Evolutionary conservation across 1,139 yeast genomes (phyloP), one percentile per base, ranked within the genome.

Genomic region (Candida tetrigidarum): DNA sequence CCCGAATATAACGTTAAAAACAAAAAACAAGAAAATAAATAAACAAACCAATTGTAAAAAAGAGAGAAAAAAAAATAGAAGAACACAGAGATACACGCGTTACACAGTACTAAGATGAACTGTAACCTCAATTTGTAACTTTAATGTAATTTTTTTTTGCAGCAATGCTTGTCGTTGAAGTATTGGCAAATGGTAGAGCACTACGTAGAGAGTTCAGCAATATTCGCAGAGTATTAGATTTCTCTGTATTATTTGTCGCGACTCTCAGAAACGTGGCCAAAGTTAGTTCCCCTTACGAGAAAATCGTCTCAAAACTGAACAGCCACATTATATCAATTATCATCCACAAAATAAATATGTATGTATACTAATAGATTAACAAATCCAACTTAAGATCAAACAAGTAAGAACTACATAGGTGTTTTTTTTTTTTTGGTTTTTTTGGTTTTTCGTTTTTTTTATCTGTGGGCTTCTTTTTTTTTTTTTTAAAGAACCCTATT

Each of bases 351-450:
- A 32, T 32, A 32, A 32, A 32, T 32, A 32, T 11, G 8, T 32
- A 9, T 19, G 25, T 32, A 32, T 32, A 32, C 11, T 32, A 32
- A 11, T 11, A 32, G n/a, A 5, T 5, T 22, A 22, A 32, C 35
- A 32, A 19, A 32, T 18, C 36, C 16, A 10, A 18, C 36, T 32
- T 18, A 32, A n/a, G 15, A 32, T 32, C 19, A 32, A 32, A 32
- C 23, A 32, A 18, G 3, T 19, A 32, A 32, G 36, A 32, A 32
- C 36, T 32, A 32, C 18, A 32, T 32, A 32, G n/a, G 10, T 32
- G 8, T 11, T 6, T 15, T 30, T 19, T 10, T 32, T 19, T 15
- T 29, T 16, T 15, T 29, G 18, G 15, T 8, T 9, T 8, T 29
- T 29, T 15, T 29, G 19, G 18, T 7, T 11, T 15, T 32, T 18